Conservation (phyloP, 768 basidiomycete species). For the Suillus occidentalis region DNA sequence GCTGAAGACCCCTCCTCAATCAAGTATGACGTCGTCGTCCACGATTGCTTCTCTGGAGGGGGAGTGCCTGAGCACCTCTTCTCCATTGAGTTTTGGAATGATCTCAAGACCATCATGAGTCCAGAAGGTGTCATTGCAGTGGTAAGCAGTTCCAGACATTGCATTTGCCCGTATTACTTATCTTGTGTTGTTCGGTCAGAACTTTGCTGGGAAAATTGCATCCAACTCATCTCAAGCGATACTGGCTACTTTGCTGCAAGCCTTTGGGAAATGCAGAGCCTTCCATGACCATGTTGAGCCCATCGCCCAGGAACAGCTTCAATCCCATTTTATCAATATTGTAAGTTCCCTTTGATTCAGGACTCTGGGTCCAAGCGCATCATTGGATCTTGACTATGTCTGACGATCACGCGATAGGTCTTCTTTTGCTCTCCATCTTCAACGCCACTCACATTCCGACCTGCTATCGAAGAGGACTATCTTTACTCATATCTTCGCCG, state of each 20-base stretch:
- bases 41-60: conserved; percentile 95
- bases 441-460: conserved; percentile 57
- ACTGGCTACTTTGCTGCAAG: conserved; percentile 62
- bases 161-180: background rate
- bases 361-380: background rate
- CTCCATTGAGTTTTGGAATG: conserved; percentile 80
- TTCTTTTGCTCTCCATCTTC: conserved; percentile 74
- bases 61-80: conserved; percentile 86
- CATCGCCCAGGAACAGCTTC: conserved; percentile 46
- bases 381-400: background rate
- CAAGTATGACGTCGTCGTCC: conserved; percentile 71
- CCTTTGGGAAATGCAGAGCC: conserved; percentile 78
- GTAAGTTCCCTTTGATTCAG: conserved; percentile 39
- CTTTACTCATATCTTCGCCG: conserved; percentile 68
- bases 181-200: conserved; percentile 44
- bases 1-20: conserved; percentile 6
- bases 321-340: conserved; percentile 68
- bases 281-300: conserved; percentile 69
- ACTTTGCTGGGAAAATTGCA: conserved; percentile 74
- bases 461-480: conserved; percentile 55
- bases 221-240: conserved; percentile 67
- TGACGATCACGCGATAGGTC: conserved; percentile 46
- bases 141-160: conserved; percentile 44
- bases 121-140: conserved; percentile 78
- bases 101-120: conserved; percentile 61